Conservation (phyloP, 2,329 filamentous ascomycete species). For the Colletotrichum tamarilloi region DNA sequence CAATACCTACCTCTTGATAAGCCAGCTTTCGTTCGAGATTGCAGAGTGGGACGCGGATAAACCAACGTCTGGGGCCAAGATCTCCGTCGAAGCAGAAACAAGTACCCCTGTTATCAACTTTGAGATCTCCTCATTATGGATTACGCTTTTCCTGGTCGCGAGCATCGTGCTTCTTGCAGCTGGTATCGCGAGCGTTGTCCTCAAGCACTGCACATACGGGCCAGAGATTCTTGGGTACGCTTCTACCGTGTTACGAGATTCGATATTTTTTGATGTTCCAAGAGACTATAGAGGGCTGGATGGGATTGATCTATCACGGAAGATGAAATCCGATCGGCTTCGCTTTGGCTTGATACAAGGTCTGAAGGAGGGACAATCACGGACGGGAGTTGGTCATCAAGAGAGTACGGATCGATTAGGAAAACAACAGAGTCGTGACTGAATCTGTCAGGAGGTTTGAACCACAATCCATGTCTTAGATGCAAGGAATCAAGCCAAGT, state of each 20-base stretch:
- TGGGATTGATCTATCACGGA: neutral
- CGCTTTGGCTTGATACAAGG: no score
- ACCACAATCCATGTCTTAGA: no score
- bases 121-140: neutral
- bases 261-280: neutral
- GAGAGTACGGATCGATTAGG: no score
- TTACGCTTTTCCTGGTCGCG: neutral
- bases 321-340: neutral
- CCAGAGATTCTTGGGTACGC: constrained; percentile 1
- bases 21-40: neutral
- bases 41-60: neutral
- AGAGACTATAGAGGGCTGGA: neutral
- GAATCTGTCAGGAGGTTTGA: no score
- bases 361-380: no score
- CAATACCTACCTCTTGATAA: constrained; percentile 5
- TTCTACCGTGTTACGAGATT: neutral
- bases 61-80: neutral
- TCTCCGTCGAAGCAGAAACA: neutral
- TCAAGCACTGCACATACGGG: neutral
- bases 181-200: neutral
- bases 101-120: neutral
- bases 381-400: no score
- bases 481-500: no score
- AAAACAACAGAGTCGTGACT: no score
- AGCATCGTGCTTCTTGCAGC: neutral